Percentiles rank a stretch among this genome's conserved stretches.
Evolutionary conservation across 164 flowering plant species (phyloP).

Genomic region (Chimonanthus salicifolius): DNA sequence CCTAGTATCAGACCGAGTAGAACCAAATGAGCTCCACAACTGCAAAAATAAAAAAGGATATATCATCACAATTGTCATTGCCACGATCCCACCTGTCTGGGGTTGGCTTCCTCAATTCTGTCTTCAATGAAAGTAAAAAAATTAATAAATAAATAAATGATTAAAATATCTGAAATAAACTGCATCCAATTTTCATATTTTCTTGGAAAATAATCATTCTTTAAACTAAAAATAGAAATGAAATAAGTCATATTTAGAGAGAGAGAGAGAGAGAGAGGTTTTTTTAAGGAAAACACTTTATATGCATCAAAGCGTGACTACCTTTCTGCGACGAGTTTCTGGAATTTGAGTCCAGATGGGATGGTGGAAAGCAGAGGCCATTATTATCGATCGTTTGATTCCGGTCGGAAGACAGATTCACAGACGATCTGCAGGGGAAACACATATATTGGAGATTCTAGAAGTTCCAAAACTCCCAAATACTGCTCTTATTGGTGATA

Average conservation of each 20-base stretch:
- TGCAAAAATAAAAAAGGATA: constrained; percentile 12
- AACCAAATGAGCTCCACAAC: constrained; percentile 20
- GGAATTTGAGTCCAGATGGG: constrained; percentile 14
- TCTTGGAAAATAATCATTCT: too few relatives aligned
- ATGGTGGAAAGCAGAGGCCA: constrained; percentile 12
- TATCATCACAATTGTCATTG: neutral
- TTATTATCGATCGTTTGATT: neutral
- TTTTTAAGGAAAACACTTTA: neutral
- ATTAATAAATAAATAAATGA: neutral
- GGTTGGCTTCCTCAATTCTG: too few relatives aligned
- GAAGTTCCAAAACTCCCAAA: too few relatives aligned
- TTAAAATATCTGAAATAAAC: neutral
- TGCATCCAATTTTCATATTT: neutral
- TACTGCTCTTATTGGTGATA: too few relatives aligned
- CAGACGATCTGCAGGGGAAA: too few relatives aligned
- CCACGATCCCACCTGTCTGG: too few relatives aligned
- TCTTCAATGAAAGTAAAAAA: too few relatives aligned
- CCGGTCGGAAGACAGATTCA: too few relatives aligned
- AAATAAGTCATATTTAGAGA: too few relatives aligned
- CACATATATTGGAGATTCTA: too few relatives aligned
- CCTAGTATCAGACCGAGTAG: constrained; percentile 20
- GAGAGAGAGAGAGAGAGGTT: neutral
- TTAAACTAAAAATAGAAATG: too few relatives aligned
- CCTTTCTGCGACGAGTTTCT: constrained; percentile 14
- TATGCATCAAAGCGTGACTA: neutral